Conservation (phyloP, 129 eudicot species). For the Calendula officinalis region DNA sequence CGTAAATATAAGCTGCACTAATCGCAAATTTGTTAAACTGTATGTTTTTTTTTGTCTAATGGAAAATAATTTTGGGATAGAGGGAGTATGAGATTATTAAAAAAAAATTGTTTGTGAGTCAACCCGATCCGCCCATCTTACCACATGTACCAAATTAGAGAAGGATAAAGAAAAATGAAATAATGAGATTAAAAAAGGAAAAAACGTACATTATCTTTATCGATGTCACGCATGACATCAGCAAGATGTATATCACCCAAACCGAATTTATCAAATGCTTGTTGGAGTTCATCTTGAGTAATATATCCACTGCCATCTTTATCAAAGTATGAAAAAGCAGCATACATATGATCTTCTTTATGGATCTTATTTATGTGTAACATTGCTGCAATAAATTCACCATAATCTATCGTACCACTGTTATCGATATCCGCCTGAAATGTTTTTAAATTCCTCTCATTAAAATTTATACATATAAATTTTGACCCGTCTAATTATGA, state of each 20-base stretch:
- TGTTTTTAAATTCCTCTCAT: constrained; percentile 11
- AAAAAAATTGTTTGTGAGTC: too few species aligned
- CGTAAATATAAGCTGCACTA: too few species aligned
- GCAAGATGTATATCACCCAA: constrained; percentile 66
- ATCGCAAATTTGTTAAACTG: too few species aligned
- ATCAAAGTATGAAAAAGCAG: constrained; percentile 89
- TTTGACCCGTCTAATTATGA: too few species aligned
- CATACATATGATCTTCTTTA: constrained; percentile 81
- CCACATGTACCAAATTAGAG: not conserved
- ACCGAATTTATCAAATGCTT: constrained; percentile 80
- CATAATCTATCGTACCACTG: constrained; percentile 89
- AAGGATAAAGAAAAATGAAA: not conserved
- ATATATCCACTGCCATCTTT: constrained; percentile 96
- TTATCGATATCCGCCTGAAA: constrained; percentile 89
- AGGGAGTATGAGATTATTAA: too few species aligned
- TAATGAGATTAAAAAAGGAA: constrained; percentile 6
- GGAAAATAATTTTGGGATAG: too few species aligned
- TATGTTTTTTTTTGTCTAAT: too few species aligned
- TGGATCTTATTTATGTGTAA: constrained; percentile 78
- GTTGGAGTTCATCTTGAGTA: constrained; percentile 83
- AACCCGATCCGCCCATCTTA: not conserved
- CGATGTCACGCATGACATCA: constrained; percentile 79
- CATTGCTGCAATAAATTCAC: constrained; percentile 93
- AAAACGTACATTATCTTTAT: constrained; percentile 64
- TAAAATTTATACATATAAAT: not conserved